Conservation (phyloP, 192 early-diverging fungal genomes). For the Rhizophlyctis rosea region DNA sequence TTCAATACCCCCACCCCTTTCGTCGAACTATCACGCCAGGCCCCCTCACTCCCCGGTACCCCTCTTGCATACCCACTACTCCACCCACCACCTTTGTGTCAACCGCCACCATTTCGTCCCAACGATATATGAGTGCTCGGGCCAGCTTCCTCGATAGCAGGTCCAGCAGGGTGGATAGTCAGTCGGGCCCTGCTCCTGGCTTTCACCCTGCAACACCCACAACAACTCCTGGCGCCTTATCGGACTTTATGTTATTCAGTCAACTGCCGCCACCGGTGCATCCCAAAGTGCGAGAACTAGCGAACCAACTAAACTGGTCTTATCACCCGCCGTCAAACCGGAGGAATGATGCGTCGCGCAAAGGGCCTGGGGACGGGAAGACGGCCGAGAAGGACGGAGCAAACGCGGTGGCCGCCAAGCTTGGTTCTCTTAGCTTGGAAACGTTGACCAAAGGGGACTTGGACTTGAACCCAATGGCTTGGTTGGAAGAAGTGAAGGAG, state of each 20-base stretch:
- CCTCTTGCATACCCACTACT: too few relatives aligned
- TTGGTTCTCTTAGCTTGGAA: background rate
- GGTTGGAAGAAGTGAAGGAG: background rate
- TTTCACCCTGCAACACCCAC: background rate
- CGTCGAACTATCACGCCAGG: too few relatives aligned
- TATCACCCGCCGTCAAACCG: background rate
- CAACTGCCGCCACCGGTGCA: background rate
- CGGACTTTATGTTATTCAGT: background rate
- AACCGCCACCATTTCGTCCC: too few relatives aligned
- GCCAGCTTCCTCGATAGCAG: too few relatives aligned
- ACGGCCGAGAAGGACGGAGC: background rate
- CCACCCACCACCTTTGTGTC: too few relatives aligned
- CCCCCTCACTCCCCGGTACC: too few relatives aligned
- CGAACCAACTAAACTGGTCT: background rate
- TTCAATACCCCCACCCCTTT: too few relatives aligned
- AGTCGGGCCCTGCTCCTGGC: background rate
- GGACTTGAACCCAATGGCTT: background rate
- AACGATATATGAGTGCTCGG: too few relatives aligned
- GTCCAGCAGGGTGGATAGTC: too few relatives aligned
- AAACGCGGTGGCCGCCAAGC: background rate
- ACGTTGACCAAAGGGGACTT: background rate
- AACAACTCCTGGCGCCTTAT: background rate
- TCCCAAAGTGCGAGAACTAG: background rate
- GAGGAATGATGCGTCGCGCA: background rate
- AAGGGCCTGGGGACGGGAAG: background rate